phyloP scores from a whole-genome alignment of 2,329 filamentous ascomycete genomes.

The Byssoonygena ceratinophila region DNA sequence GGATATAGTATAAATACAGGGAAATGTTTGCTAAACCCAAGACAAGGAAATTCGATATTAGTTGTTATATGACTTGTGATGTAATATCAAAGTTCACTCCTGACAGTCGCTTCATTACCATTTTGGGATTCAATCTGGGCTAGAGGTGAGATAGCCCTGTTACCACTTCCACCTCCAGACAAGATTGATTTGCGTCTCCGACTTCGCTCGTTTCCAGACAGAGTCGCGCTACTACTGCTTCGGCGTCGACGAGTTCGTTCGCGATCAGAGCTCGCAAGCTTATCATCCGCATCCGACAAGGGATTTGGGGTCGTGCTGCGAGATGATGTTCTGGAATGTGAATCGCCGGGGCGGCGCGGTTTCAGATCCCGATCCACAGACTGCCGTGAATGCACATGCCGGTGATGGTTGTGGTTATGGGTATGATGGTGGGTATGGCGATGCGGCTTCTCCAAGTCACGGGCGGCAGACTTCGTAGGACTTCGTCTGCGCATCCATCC shows the following conservation, averaged over 20 bases:
- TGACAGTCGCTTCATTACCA: neutral
- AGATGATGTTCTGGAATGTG: slow-evolving; percentile 35
- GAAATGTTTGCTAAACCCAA: neutral
- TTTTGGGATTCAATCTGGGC: slow-evolving; percentile 12
- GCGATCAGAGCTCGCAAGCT: slow-evolving; percentile 28
- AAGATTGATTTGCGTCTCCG: slow-evolving; percentile 10
- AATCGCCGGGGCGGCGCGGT: slow-evolving; percentile 21
- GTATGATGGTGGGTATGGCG: slow-evolving; percentile 21
- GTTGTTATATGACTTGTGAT: neutral
- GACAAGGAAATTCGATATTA: neutral
- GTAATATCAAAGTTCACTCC: neutral
- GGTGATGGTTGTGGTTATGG: slow-evolving; percentile 20
- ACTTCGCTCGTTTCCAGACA: slow-evolving; percentile 23
- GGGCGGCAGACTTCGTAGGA: slow-evolving; percentile 12
- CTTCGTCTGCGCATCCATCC: slow-evolving; percentile 3
- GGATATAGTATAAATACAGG: slow-evolving; percentile 3
- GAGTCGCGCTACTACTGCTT: slow-evolving; percentile 28
- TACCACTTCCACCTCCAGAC: neutral
- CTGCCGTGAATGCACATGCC: slow-evolving; percentile 10
- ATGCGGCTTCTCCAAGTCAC: slow-evolving; percentile 23
- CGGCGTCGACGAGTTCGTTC: slow-evolving; percentile 27
- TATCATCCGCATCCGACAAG: slow-evolving; percentile 30
- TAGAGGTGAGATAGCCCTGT: slow-evolving; percentile 15
- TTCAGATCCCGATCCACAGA: slow-evolving; percentile 12
- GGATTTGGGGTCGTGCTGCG: slow-evolving; percentile 31